Percentiles rank a stretch among this genome's conserved stretches.
These are phyloP conservation scores for Cornus florida DNA, from an alignment of 148 eudicot species.

Conservation along the genomic window DNA sequence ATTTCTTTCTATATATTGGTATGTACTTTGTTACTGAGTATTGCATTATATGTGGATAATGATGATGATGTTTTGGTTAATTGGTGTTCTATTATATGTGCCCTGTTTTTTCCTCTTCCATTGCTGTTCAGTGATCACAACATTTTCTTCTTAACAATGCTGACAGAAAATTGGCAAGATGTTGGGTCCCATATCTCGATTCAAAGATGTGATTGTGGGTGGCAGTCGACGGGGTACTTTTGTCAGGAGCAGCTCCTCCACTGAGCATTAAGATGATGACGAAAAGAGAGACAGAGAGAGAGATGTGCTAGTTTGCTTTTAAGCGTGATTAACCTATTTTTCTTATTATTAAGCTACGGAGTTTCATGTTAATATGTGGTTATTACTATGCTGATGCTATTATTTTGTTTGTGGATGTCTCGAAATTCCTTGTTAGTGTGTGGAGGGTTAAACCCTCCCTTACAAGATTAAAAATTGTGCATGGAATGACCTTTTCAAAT, in stretches of 20 bases:
- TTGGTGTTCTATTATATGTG: not conserved
- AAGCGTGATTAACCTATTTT: not conserved
- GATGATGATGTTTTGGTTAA: not conserved
- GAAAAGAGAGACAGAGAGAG: not conserved
- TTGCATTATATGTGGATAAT: not conserved
- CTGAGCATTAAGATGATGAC: constrained; percentile 28
- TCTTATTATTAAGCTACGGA: constrained; percentile 1
- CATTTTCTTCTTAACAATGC: not conserved
- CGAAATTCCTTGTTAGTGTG: too few relatives aligned
- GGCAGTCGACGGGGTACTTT: constrained; percentile 40
- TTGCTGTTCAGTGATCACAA: not conserved
- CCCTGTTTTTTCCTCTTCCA: not conserved
- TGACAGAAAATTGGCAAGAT: constrained; percentile 42
- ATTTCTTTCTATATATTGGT: not conserved
- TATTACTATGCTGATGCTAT: not conserved
- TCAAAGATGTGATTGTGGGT: constrained; percentile 54
- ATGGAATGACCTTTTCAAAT: too few relatives aligned
- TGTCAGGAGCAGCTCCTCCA: constrained; percentile 15
- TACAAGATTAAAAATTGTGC: too few relatives aligned
- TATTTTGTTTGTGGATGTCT: not conserved
- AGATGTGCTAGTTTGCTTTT: not conserved
- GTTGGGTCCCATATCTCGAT: constrained; percentile 49
- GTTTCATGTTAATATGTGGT: not conserved
- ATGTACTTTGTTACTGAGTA: not conserved
- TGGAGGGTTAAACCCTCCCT: too few relatives aligned